Base-by-base conservation (phyloP, 768 basidiomycete genomes). In the Harrya chromipes region DNA sequence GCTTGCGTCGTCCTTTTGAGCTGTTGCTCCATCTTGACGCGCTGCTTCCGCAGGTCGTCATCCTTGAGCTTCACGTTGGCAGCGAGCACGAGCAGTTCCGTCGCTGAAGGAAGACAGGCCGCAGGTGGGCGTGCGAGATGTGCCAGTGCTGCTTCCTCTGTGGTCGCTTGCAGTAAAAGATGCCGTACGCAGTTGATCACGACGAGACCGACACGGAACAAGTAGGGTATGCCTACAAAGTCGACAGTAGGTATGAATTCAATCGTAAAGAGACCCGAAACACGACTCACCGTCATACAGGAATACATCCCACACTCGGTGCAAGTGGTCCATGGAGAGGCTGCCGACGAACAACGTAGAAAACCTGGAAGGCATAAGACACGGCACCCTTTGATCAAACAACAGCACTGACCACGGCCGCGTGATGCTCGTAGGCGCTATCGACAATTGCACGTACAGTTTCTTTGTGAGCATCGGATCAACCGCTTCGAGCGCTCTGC, bases 231-330 rank as follows among this genome's bases (percentile, higher is more conserved):
- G 7, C 89, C 89, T 91, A 49, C n/a, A 6, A 43, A 39, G 11
- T 40, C 7, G 23, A 46, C 29, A 13, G 27, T 63, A 26, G 50
- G 21, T 23, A 17, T 43, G 48, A 13, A 42, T 14, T 10, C 36
- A 38, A 19, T 16, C 9, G 24, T 12, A 35, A 10, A 27, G 8
- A 17, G 7, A 19, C 10, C 27, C 17, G 3, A 29, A 12, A n/a
- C 19, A 9, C 17, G 8, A 50, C 72, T 23, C 63, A 89, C 89
- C 90, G 69, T 92, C 90, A 54, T 77, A 87, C 17, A 92, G 66
- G 61, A 91, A 91, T 3, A 92, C 62, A 61, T 91, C 90, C 90
- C 90, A 92, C 12, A 90, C 76, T 23, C 90, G 75, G 49, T 84
- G 80, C 14, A 90, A 68, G 58, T 83, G 80, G 3, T 85, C 81